Evolutionary conservation across 495 filamentous ascomycete genomes (phyloP).

Genomic region (Trichoderma erinaceum): DNA sequence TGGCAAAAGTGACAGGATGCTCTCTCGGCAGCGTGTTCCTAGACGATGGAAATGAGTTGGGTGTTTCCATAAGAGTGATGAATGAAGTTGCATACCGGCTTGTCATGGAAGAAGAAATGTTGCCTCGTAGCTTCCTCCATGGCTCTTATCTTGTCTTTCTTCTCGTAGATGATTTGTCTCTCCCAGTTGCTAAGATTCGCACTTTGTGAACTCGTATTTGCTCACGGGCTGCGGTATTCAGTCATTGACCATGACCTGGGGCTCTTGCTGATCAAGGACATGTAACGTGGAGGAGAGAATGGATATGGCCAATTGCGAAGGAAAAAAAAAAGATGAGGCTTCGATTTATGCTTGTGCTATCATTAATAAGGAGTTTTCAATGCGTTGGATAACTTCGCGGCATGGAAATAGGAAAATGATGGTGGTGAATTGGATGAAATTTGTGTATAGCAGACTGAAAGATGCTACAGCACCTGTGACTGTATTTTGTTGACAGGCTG

Average conservation of each 20-base stretch:
- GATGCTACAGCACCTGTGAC: no score
- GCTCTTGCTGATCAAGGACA: background rate
- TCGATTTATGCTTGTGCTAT: background rate
- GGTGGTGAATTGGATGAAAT: no score
- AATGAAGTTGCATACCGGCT: constrained; percentile 24
- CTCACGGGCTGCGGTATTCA: background rate
- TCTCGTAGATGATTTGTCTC: no score
- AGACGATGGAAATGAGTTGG: constrained; percentile 18
- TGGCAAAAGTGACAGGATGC: constrained; percentile 46
- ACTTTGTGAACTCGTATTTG: background rate
- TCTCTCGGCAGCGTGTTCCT: constrained; percentile 25
- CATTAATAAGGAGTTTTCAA: background rate
- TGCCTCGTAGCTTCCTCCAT: constrained; percentile 35
- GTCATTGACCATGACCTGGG: background rate
- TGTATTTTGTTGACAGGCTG: no score
- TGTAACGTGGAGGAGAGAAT: background rate
- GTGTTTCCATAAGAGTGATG: background rate
- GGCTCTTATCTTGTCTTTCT: background rate
- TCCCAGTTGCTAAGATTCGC: background rate
- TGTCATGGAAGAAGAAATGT: constrained; percentile 40
- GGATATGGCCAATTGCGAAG: background rate
- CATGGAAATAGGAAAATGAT: background rate
- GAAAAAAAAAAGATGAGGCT: no score
- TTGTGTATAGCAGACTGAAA: no score
- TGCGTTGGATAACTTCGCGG: background rate